Percentiles rank a stretch among this genome's conserved stretches.
Conservation (phyloP, 805 yeast species). For the Yarrowia divulgata region DNA sequence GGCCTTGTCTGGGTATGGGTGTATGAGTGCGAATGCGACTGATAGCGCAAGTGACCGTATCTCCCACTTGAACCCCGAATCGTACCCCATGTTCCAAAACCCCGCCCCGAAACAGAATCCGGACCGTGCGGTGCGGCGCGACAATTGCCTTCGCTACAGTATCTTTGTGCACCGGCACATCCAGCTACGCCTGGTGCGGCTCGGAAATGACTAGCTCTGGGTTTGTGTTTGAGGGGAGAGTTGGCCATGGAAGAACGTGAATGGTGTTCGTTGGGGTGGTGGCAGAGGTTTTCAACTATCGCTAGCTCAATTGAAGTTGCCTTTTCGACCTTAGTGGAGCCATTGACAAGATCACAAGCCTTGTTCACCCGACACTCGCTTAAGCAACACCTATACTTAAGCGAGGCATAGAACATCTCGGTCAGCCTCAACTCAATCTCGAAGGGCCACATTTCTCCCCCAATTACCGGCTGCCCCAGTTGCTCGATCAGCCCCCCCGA, state of each 20-base stretch:
- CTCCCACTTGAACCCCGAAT: background rate
- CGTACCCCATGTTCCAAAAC: constrained; percentile 1
- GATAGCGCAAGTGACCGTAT: no score
- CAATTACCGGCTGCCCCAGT: constrained; percentile 2
- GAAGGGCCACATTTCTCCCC: constrained; percentile 7
- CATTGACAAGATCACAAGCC: background rate
- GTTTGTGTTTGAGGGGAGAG: constrained; percentile 10
- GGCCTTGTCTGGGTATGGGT: no score
- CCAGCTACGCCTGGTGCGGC: background rate
- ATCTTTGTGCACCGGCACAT: background rate
- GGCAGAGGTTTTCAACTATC: background rate
- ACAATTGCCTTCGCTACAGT: background rate
- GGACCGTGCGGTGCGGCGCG: constrained; percentile 19
- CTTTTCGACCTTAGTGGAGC: background rate
- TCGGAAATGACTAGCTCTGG: constrained; percentile 18
- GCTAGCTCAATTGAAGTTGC: background rate
- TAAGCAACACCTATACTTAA: background rate
- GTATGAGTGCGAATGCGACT: no score
- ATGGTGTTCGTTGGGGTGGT: background rate
- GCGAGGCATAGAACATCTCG: background rate
- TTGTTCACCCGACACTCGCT: background rate
- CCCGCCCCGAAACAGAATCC: background rate
- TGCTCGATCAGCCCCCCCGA: constrained; percentile 16
- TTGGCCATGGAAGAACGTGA: background rate
- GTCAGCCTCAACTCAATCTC: constrained; percentile 13